A percentile compares a stretch with the other conserved stretches of the same genome.
Conservation (phyloP, 169 alveolate species). For the Babesia bovis region DNA sequence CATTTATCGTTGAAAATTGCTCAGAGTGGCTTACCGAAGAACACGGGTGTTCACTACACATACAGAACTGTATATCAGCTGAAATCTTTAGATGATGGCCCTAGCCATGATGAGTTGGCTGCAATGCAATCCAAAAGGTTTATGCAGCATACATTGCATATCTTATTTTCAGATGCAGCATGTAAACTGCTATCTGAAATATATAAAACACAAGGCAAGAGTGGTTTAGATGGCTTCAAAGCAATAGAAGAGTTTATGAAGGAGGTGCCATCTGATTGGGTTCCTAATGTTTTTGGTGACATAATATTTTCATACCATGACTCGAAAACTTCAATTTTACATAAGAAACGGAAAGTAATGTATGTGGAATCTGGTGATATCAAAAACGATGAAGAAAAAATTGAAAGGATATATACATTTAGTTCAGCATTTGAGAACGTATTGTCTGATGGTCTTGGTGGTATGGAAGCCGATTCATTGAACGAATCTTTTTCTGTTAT, state of each 20-base stretch:
- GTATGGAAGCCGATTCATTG: not conserved
- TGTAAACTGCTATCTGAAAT: not conserved
- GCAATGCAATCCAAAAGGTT: conserved; percentile 26
- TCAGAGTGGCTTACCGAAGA: not conserved
- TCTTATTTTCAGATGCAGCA: conserved; percentile 26
- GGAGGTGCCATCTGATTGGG: not conserved
- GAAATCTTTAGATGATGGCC: not conserved
- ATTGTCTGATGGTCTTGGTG: conserved; percentile 27
- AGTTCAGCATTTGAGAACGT: conserved; percentile 7
- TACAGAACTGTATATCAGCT: conserved; percentile 4
- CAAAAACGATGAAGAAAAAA: not conserved
- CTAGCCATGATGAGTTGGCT: not conserved
- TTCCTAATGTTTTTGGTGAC: conserved; percentile 6
- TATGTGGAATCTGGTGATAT: not conserved
- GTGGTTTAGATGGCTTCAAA: not conserved
- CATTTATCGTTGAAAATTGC: not conserved
- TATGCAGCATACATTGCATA: conserved; percentile 42
- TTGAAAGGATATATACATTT: not conserved
- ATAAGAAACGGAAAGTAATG: conserved; percentile 3
- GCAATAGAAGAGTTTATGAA: conserved; percentile 5
- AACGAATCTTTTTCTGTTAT: conserved; percentile 1
- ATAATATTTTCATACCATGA: conserved; percentile 4
- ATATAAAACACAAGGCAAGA: not conserved
- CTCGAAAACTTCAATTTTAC: not conserved
- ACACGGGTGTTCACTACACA: conserved; percentile 2